Conservation (phyloP, 495 filamentous ascomycete species). For the Talaromyces thailandensis region DNA sequence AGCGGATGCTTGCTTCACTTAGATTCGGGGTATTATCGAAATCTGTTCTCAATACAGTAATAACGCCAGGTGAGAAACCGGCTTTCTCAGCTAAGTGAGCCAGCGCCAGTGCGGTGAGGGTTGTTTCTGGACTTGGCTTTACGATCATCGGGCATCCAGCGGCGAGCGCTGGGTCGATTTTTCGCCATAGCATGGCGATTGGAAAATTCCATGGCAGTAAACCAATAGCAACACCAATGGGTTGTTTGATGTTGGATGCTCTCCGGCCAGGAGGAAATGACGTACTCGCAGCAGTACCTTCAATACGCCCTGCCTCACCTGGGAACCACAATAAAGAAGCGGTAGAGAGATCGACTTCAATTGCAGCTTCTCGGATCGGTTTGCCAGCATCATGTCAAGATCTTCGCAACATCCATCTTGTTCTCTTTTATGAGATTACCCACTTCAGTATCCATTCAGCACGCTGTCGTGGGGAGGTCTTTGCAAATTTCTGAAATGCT, state of each 20-base stretch:
- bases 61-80: constrained; percentile 51
- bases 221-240: constrained; percentile 33
- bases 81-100: constrained; percentile 48
- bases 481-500: constrained; percentile 55
- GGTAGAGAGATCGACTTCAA: constrained; percentile 38
- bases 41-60: constrained; percentile 50
- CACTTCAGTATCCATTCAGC: constrained; percentile 14
- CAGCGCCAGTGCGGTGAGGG: constrained; percentile 44
- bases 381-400: constrained; percentile 43
- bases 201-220: constrained; percentile 39
- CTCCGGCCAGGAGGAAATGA: constrained; percentile 25
- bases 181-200: constrained; percentile 49
- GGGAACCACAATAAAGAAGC: constrained; percentile 44
- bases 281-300: constrained; percentile 25
- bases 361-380: constrained; percentile 31
- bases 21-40: constrained; percentile 46
- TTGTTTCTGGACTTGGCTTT: constrained; percentile 54
- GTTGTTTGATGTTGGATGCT: constrained; percentile 41
- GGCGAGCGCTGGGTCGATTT: constrained; percentile 51
- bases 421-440: constrained; percentile 23
- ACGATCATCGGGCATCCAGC: constrained; percentile 52
- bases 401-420: constrained; percentile 33
- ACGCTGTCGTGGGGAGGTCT: constrained; percentile 27
- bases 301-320: constrained; percentile 39
- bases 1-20: constrained; percentile 39